Evolutionary conservation across 192 early-diverging fungal species (phyloP).

Genomic region (Lobulomyces angularis): DNA sequence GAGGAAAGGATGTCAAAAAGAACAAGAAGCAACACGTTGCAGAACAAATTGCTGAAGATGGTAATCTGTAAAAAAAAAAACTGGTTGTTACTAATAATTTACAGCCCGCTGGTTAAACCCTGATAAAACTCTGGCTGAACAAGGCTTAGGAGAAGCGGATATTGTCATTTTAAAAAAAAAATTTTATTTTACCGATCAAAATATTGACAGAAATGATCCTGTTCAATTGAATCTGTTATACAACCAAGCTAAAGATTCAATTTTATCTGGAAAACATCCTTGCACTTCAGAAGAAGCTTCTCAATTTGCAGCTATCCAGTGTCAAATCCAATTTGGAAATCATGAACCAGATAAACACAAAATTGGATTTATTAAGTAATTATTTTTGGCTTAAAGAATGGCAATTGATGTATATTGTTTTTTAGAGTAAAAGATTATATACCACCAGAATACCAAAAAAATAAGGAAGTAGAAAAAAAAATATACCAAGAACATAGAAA

Average conservation of each 20-base stretch:
- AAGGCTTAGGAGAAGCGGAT: conserved; percentile 32
- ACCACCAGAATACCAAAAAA: conserved; percentile 37
- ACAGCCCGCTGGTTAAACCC: conserved; percentile 35
- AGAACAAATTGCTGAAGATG: background rate
- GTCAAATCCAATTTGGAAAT: conserved; percentile 41
- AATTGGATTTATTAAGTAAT: conserved; percentile 31
- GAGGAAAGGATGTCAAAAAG: conserved; percentile 15
- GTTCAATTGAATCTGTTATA: conserved; percentile 47
- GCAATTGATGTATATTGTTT: background rate
- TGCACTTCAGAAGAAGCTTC: conserved; percentile 42
- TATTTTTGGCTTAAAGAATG: background rate
- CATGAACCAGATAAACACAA: conserved; percentile 45
- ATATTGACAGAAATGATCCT: conserved; percentile 44
- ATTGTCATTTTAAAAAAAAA: conserved; percentile 46
- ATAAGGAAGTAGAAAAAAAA: conserved; percentile 32
- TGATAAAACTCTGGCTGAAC: conserved; percentile 37
- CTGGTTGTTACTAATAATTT: too few relatives aligned
- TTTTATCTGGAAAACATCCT: conserved; percentile 35
- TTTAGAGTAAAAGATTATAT: conserved; percentile 32
- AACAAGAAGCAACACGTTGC: conserved; percentile 6
- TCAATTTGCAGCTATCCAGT: conserved; percentile 41
- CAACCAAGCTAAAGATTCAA: conserved; percentile 38
- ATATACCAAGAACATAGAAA: conserved; percentile 39
- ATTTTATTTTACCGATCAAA: conserved; percentile 49
- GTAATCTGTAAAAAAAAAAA: background rate